Conservation (phyloP, 768 basidiomycete species). For the Udeniomyces megalosporus region DNA sequence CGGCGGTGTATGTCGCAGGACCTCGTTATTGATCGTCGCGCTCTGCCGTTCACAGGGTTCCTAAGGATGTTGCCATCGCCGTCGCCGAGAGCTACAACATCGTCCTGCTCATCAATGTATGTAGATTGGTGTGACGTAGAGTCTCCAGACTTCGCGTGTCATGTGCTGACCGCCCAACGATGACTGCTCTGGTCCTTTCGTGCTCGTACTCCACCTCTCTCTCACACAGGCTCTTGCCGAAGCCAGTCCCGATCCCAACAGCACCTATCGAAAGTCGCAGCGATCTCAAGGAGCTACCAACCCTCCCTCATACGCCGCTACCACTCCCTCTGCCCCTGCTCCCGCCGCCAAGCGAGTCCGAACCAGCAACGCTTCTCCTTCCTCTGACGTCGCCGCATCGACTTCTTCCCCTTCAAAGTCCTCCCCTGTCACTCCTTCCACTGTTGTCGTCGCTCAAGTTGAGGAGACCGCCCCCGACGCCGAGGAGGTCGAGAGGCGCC, state of each 20-base stretch:
- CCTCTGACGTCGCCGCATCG: not conserved
- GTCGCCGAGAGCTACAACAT: slow-evolving; percentile 56
- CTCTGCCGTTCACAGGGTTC: too few species aligned
- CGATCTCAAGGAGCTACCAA: slow-evolving; percentile 28
- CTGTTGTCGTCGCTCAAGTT: not conserved
- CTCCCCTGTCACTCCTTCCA: slow-evolving; percentile 18
- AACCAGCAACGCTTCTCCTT: not conserved
- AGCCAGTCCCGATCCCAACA: slow-evolving; percentile 60
- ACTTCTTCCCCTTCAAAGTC: not conserved
- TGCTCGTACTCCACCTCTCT: not conserved
- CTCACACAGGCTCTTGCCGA: slow-evolving; percentile 42
- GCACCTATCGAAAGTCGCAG: slow-evolving; percentile 57
- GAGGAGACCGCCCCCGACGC: slow-evolving; percentile 7
- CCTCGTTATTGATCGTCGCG: too few species aligned
- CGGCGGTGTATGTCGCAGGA: not conserved
- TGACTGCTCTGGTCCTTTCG: too few species aligned
- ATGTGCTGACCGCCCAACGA: too few species aligned
- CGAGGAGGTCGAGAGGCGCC: slow-evolving; percentile 5
- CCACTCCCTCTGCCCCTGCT: slow-evolving; percentile 22
- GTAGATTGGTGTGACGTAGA: not conserved
- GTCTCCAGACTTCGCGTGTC: too few species aligned
- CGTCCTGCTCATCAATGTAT: slow-evolving; percentile 30
- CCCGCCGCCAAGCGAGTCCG: slow-evolving; percentile 16
- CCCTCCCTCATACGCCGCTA: slow-evolving; percentile 27
- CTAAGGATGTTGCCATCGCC: slow-evolving; percentile 40